phyloP scores from a whole-genome alignment of 2,329 filamentous ascomycete species.

The Paecilomyces variotii region DNA sequence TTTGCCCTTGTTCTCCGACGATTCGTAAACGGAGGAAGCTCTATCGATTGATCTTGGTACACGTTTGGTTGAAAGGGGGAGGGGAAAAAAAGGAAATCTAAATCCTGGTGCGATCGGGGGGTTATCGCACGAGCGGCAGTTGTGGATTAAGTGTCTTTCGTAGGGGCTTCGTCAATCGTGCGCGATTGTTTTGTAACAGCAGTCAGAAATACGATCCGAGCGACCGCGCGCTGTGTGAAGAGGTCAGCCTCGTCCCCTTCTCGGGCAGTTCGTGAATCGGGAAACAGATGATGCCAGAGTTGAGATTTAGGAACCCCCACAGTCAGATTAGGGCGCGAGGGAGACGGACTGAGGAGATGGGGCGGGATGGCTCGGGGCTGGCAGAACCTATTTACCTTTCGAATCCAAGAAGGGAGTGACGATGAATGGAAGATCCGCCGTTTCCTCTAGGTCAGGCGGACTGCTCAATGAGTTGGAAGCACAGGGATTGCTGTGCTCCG shows the following conservation, averaged over 20 bases:
- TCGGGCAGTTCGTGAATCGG: neutral
- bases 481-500: neutral
- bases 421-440: conserved; percentile 14
- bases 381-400: conserved; percentile 18
- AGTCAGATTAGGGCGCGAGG: neutral
- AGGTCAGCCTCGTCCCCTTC: conserved; percentile 10
- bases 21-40: neutral
- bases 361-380: conserved; percentile 1
- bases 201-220: conserved; percentile 16
- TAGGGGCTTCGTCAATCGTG: conserved; percentile 9
- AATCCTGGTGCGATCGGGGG: neutral
- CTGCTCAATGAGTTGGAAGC: neutral
- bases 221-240: conserved; percentile 18
- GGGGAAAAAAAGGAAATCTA: conserved; percentile 2
- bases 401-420: conserved; percentile 25
- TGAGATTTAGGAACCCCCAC: conserved; percentile 1
- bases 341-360: neutral
- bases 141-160: conserved; percentile 5
- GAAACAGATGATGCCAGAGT: neutral
- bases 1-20: neutral
- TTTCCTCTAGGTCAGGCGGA: conserved; percentile 8
- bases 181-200: conserved; percentile 9
- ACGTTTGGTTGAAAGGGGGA: neutral
- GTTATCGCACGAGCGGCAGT: conserved; percentile 7
- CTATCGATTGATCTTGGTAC: neutral